These are phyloP conservation scores for Candida awuae DNA, from an alignment of 805 yeast species.

Conservation along the genomic window DNA sequence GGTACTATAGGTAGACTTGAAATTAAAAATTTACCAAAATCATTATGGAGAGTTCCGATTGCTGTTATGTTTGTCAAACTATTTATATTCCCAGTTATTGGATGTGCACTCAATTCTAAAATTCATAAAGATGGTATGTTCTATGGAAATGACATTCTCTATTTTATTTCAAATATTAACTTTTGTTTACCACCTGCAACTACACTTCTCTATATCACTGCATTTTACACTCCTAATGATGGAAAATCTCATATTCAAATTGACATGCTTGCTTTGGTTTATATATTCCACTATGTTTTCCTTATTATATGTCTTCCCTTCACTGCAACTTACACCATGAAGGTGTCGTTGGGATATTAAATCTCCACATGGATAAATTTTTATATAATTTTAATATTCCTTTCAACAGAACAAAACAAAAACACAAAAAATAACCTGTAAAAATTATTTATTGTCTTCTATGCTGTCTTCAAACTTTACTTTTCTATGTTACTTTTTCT, in stretches of 20 bases:
- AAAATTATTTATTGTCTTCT: too few relatives aligned
- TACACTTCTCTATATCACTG: conserved; percentile 78
- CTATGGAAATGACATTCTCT: conserved; percentile 48
- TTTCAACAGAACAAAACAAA: too few relatives aligned
- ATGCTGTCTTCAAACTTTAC: too few relatives aligned
- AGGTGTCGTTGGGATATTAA: conserved; percentile 38
- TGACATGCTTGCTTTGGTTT: conserved; percentile 74
- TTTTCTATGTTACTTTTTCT: too few relatives aligned
- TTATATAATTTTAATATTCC: too few relatives aligned
- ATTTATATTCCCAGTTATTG: conserved; percentile 71
- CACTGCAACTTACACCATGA: conserved; percentile 59
- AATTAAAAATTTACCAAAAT: conserved; percentile 51
- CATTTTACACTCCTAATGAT: conserved; percentile 69
- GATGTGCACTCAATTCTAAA: conserved; percentile 59
- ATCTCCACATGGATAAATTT: too few relatives aligned
- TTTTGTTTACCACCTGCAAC: conserved; percentile 87
- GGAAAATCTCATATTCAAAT: conserved; percentile 51
- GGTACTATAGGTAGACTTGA: conserved; percentile 78
- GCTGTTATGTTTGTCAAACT: conserved; percentile 51
- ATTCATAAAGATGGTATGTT: conserved; percentile 58
- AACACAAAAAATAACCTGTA: too few relatives aligned
- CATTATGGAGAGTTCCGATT: conserved; percentile 62
- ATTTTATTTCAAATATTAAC: conserved; percentile 65
- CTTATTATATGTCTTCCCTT: conserved; percentile 68
- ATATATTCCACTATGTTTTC: conserved; percentile 66